These are phyloP conservation scores for Thelonectria olida DNA, from an alignment of 2,329 filamentous ascomycete genomes.

Conservation along the genomic window DNA sequence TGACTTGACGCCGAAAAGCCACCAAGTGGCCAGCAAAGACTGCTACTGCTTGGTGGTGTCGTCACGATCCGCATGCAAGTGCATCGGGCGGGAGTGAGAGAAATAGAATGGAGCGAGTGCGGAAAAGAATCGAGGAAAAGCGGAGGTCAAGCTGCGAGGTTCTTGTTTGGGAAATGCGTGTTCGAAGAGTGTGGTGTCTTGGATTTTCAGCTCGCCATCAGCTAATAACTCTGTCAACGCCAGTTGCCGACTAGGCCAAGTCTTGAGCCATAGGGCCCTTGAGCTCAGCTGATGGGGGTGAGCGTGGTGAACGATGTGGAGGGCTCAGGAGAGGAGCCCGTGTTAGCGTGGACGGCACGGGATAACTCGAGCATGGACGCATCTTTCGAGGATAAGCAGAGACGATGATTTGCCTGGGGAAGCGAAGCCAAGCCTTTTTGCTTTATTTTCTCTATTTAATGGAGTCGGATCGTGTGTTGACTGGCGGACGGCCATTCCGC, in stretches of 20 bases:
- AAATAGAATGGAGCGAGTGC: slow-evolving; percentile 14
- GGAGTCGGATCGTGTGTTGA: not conserved
- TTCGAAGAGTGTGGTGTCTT: slow-evolving; percentile 9
- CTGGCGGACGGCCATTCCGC: slow-evolving; percentile 7
- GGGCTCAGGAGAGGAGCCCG: not conserved
- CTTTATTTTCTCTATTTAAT: not conserved
- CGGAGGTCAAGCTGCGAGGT: slow-evolving; percentile 2
- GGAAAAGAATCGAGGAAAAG: slow-evolving; percentile 21
- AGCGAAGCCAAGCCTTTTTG: slow-evolving; percentile 15
- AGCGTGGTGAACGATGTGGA: not conserved
- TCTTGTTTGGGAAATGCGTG: slow-evolving; percentile 33
- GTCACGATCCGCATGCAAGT: too few species aligned
- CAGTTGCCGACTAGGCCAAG: slow-evolving; percentile 1
- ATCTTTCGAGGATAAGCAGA: not conserved
- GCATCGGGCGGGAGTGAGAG: not conserved
- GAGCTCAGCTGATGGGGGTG: slow-evolving; percentile 15
- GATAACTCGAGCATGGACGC: not conserved
- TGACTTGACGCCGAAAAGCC: not conserved
- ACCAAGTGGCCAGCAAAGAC: not conserved
- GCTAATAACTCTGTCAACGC: slow-evolving; percentile 6
- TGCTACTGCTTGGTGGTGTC: too few species aligned
- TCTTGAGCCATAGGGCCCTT: not conserved
- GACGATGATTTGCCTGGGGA: slow-evolving; percentile 6
- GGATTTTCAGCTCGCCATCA: slow-evolving; percentile 29
- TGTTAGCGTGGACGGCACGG: slow-evolving; percentile 3